These are phyloP conservation scores for Pichia sp. DNA, from an alignment of 1,139 yeast species.

Conservation along the genomic window DNA sequence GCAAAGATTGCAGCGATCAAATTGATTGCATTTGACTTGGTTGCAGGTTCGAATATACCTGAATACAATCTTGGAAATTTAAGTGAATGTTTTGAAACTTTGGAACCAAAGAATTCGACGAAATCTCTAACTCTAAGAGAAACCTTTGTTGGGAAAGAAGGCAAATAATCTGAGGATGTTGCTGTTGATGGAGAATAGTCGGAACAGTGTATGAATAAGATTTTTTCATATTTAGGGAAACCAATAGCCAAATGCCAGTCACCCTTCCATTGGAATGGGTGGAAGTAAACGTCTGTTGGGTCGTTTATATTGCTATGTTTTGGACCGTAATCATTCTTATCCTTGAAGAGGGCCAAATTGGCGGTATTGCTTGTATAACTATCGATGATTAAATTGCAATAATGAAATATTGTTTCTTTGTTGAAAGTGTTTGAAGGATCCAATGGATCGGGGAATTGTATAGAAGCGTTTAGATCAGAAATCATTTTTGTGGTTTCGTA, in stretches of 20 bases:
- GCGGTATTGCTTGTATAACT: slow-evolving; percentile 16
- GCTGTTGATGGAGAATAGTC: slow-evolving; percentile 4
- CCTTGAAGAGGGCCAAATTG: slow-evolving; percentile 25
- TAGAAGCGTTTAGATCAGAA: not conserved
- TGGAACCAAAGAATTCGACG: slow-evolving; percentile 26
- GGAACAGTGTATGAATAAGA: slow-evolving; percentile 31
- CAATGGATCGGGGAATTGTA: not conserved
- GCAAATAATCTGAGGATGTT: not conserved
- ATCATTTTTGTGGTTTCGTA: slow-evolving; percentile 3
- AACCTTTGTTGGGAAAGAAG: slow-evolving; percentile 23
- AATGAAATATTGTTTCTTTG: slow-evolving; percentile 30
- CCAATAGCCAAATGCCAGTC: slow-evolving; percentile 36
- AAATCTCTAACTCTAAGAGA: slow-evolving; percentile 27
- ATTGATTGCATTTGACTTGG: slow-evolving; percentile 30
- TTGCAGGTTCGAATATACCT: slow-evolving; percentile 27
- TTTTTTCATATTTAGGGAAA: slow-evolving; percentile 24
- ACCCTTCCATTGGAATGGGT: slow-evolving; percentile 31
- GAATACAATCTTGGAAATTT: slow-evolving; percentile 25
- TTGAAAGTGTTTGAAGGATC: slow-evolving; percentile 8
- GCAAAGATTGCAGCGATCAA: slow-evolving; percentile 30
- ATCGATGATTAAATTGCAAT: slow-evolving; percentile 29
- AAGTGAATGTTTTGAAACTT: slow-evolving; percentile 26
- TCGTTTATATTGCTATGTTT: too few relatives aligned
- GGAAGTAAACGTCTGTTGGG: slow-evolving; percentile 26
- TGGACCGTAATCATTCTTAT: slow-evolving; percentile 28